Conservation (phyloP, 176 grass and related monocot genomes). For the Luzula sylvatica region DNA sequence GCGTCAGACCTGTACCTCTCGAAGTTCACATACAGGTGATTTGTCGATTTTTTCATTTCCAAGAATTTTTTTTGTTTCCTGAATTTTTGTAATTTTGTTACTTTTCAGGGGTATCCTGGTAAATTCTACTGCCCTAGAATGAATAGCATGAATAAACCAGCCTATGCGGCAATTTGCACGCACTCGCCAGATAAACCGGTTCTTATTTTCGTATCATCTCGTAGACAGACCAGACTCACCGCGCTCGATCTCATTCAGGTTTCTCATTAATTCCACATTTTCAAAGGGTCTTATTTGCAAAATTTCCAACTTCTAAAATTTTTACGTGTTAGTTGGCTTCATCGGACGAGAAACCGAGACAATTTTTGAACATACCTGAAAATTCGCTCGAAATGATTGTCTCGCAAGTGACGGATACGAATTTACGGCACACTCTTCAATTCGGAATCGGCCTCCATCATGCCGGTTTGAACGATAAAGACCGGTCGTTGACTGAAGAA, state of each 20-base stretch:
- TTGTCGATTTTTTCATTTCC: slow-evolving; percentile 17
- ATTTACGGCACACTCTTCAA: slow-evolving; percentile 91
- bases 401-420: slow-evolving; percentile 84
- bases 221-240: slow-evolving; percentile 93
- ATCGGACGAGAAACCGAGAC: slow-evolving; percentile 93
- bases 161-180: slow-evolving; percentile 94
- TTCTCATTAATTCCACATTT: slow-evolving; percentile 22
- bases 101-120: slow-evolving; percentile 89
- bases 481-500: slow-evolving; percentile 87
- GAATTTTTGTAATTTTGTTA: slow-evolving; percentile 17
- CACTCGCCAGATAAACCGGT: slow-evolving; percentile 94
- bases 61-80: slow-evolving; percentile 23
- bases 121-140: slow-evolving; percentile 99
- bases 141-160: slow-evolving; percentile 99
- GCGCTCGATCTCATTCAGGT: slow-evolving; percentile 99
- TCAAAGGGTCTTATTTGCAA: slow-evolving; percentile 1
- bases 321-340: slow-evolving; percentile 62
- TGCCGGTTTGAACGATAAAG: slow-evolving; percentile 94
- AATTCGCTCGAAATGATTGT: slow-evolving; percentile 82
- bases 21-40: slow-evolving; percentile 98
- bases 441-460: slow-evolving; percentile 98
- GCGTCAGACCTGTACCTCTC: slow-evolving; percentile 92
- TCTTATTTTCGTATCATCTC: slow-evolving; percentile 98
- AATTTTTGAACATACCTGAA: slow-evolving; percentile 78
- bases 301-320: not conserved